Conservation (phyloP, 2,329 filamentous ascomycete species). For the Exutisphaerella laricina region DNA sequence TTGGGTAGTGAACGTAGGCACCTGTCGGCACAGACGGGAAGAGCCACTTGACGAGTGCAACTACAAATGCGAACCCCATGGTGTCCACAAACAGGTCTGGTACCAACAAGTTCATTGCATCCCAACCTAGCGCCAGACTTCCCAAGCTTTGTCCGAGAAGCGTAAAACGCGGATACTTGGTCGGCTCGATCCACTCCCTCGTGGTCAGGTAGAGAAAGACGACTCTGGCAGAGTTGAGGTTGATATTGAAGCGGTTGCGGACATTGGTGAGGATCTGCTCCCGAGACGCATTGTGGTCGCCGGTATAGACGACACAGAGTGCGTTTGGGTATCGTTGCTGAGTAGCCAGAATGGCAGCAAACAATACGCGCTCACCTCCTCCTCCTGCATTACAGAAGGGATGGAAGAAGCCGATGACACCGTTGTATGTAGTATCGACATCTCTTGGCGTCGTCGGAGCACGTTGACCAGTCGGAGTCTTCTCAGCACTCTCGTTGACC, state of each 20-base stretch:
- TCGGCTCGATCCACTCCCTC: constrained; percentile 76
- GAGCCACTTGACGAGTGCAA: constrained; percentile 74
- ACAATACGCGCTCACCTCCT: constrained; percentile 90
- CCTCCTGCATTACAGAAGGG: constrained; percentile 98
- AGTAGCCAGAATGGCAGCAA: constrained; percentile 88
- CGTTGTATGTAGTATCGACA: constrained; percentile 62
- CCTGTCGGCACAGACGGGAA: constrained; percentile 77
- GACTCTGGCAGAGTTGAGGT: constrained; percentile 74
- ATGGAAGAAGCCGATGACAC: constrained; percentile 93
- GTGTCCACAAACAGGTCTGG: constrained; percentile 96
- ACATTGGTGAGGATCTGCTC: constrained; percentile 59
- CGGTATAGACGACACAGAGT: constrained; percentile 89
- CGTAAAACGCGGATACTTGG: constrained; percentile 87
- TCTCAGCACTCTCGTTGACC: constrained; percentile 48
- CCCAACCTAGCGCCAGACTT: constrained; percentile 79
- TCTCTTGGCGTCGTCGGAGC: constrained; percentile 30
- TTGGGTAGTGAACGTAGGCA: constrained; percentile 96
- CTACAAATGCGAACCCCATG: constrained; percentile 93
- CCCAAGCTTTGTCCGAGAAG: constrained; percentile 90
- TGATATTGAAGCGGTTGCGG: constrained; percentile 84
- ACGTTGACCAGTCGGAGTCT: constrained; percentile 41
- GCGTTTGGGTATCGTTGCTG: constrained; percentile 84
- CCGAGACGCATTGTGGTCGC: constrained; percentile 85
- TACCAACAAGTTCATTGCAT: constrained; percentile 85
- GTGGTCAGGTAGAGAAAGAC: constrained; percentile 88